Conservation (phyloP, 2,329 filamentous ascomycete species). For the Hymenoscyphus scutula region DNA sequence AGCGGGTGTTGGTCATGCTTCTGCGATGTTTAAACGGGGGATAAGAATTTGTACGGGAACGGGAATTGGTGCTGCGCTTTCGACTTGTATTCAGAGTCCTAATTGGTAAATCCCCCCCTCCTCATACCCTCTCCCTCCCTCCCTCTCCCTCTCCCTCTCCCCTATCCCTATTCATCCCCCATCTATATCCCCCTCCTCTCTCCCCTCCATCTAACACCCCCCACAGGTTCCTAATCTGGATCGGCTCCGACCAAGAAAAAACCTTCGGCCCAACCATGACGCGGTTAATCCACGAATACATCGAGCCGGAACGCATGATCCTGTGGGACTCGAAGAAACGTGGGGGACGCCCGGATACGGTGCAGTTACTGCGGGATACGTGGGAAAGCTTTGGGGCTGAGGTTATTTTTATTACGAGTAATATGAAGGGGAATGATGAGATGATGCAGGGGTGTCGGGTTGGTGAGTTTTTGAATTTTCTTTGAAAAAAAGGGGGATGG, state of each 20-base stretch:
- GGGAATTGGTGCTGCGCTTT: constrained; percentile 42
- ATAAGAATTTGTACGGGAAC: constrained; percentile 44
- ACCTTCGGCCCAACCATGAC: constrained; percentile 43
- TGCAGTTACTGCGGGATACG: constrained; percentile 41
- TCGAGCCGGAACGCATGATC: constrained; percentile 43
- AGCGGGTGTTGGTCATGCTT: constrained; percentile 44
- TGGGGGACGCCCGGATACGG: constrained; percentile 41
- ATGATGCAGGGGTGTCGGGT: constrained; percentile 43
- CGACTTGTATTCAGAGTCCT: constrained; percentile 42
- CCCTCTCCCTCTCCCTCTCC: not conserved
- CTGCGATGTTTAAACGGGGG: constrained; percentile 43
- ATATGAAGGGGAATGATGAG: constrained; percentile 43
- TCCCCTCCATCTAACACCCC: constrained; percentile 11
- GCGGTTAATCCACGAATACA: constrained; percentile 40
- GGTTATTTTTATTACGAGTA: constrained; percentile 45
- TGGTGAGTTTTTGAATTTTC: constrained; percentile 31
- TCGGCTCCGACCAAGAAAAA: constrained; percentile 43
- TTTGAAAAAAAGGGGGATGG: not conserved
- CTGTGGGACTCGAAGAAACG: constrained; percentile 44
- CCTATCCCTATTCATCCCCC: not conserved
- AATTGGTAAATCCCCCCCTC: constrained; percentile 34
- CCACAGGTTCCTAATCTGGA: constrained; percentile 44
- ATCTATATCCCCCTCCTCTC: not conserved
- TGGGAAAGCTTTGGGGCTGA: constrained; percentile 42
- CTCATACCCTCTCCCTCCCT: not conserved